Evolutionary conservation across 129 eudicot genomes (phyloP).

Genomic region (Arctium lappa): DNA sequence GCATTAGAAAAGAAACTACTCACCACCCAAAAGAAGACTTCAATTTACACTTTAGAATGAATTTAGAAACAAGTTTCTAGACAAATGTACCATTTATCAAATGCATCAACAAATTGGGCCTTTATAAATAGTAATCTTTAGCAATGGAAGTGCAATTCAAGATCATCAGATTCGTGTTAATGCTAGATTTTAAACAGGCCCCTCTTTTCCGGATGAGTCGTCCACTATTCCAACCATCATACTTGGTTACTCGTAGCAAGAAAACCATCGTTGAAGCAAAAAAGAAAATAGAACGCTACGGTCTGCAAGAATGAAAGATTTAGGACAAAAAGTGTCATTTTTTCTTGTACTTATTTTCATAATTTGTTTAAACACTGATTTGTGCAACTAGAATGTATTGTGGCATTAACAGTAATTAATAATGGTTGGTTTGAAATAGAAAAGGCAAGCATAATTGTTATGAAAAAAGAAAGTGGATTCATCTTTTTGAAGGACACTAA

Average conservation of each 20-base stretch:
- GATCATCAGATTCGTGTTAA: background rate
- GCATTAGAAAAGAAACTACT: background rate
- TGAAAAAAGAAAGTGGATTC: slow-evolving; percentile 2
- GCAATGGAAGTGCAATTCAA: background rate
- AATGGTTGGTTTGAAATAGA: background rate
- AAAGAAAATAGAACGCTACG: background rate
- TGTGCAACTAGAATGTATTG: background rate
- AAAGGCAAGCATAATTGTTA: background rate
- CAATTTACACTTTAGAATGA: background rate
- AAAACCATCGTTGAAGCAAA: background rate
- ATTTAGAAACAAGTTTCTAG: background rate
- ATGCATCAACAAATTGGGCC: background rate
- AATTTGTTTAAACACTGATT: background rate
- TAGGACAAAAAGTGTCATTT: background rate
- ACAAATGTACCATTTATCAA: background rate
- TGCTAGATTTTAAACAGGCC: background rate
- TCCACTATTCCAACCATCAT: background rate
- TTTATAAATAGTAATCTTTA: background rate
- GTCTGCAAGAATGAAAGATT: background rate
- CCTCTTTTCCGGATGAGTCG: background rate
- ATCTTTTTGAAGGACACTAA: background rate
- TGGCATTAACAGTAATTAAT: background rate
- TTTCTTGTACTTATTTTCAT: background rate
- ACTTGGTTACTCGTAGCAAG: background rate
- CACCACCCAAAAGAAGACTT: background rate